Evolutionary conservation across 2,329 filamentous ascomycete species (phyloP).

Genomic region (Penicillium sp.): DNA sequence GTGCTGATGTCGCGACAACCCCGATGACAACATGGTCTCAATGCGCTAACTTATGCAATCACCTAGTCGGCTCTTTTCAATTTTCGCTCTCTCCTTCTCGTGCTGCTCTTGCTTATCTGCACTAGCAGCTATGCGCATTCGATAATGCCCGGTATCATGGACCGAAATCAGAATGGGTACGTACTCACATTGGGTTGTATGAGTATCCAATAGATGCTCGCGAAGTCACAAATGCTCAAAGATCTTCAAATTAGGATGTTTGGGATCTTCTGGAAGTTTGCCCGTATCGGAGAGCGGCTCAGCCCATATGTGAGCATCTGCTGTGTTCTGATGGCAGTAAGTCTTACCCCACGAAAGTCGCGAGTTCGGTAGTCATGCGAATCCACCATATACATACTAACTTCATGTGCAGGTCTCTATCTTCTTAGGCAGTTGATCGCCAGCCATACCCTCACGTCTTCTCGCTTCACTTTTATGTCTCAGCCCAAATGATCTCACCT

Average conservation of each 20-base stretch:
- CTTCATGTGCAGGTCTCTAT: conserved; percentile 33
- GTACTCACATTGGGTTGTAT: conserved; percentile 24
- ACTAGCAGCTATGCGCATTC: conserved; percentile 92
- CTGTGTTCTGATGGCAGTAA: conserved; percentile 90
- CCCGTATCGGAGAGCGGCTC: conserved; percentile 85
- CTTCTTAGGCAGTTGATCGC: conserved; percentile 38
- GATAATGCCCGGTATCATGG: conserved; percentile 84
- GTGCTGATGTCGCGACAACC: not conserved
- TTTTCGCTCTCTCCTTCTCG: conserved; percentile 93
- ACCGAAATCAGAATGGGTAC: conserved; percentile 89
- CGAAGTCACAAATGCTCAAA: not conserved
- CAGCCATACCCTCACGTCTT: not conserved
- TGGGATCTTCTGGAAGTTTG: conserved; percentile 94
- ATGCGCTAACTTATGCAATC: conserved; percentile 14
- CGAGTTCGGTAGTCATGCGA: not conserved
- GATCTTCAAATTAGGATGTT: conserved; percentile 57
- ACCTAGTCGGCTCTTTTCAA: conserved; percentile 92
- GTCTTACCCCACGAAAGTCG: conserved; percentile 29
- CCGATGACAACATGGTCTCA: conserved; percentile 1
- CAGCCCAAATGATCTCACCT: not conserved
- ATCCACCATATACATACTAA: not conserved
- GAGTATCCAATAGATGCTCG: not conserved
- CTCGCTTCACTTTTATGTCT: no score
- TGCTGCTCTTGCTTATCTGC: conserved; percentile 93
- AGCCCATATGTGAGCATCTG: conserved; percentile 95